Conservation (phyloP, 2,329 filamentous ascomycete genomes). For the Fusarium nurragi region DNA sequence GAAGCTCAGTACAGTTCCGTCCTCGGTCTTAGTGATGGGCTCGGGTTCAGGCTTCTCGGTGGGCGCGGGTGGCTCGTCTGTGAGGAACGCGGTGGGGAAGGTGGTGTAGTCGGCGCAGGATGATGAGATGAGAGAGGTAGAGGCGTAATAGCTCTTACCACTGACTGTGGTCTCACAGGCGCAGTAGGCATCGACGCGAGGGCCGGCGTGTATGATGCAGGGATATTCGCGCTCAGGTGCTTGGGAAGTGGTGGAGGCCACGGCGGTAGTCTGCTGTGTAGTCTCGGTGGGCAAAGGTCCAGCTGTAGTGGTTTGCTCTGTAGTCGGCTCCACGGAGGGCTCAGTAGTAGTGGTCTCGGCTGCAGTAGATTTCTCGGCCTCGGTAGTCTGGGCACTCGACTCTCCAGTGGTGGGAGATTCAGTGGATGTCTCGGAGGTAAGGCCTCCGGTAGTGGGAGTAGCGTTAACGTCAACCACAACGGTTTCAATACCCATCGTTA, state of each 20-base stretch:
- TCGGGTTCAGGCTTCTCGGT: neutral
- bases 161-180: slow-evolving; percentile 8
- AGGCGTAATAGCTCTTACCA: neutral
- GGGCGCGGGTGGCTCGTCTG: neutral
- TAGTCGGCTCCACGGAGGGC: neutral
- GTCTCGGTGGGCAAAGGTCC: neutral
- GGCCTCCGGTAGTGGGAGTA: no score
- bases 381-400: no score
- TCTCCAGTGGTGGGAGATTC: no score
- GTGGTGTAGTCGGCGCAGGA: slow-evolving; percentile 3
- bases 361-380: no score
- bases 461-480: no score
- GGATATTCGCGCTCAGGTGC: slow-evolving; percentile 4
- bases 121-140: neutral
- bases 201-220: slow-evolving; percentile 6
- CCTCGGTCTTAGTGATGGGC: slow-evolving; percentile 9
- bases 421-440: no score
- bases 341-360: neutral
- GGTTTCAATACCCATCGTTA: no score
- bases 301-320: neutral
- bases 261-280: neutral
- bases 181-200: neutral
- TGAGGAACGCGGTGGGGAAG: slow-evolving; percentile 16
- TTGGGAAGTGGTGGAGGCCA: neutral
- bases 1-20: slow-evolving; percentile 16